Evolutionary conservation across 441 rosid species (phyloP), one percentile per base, ranked within the genome.

Genomic region (Codiaeum variegatum): DNA sequence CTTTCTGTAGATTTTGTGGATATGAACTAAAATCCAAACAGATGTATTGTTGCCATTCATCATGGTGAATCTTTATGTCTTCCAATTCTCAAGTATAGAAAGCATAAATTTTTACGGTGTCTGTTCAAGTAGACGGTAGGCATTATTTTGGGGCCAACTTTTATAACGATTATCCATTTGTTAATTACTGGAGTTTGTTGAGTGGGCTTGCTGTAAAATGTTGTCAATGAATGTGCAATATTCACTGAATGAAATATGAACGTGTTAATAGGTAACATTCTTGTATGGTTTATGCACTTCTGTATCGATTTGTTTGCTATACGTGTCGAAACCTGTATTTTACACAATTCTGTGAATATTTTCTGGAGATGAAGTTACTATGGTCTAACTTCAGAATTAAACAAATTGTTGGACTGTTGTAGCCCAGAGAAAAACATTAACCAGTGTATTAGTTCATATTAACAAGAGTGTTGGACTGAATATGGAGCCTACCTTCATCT

Each of bases 1-100:
- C 47, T 81, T 87, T 58, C 71, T 56, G 42, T 86, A 87, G 80
- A 71, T 24, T 73, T 70, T 24, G 62, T 58, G 58, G 40, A 36
- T 62, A 59, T 66, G 67, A 32, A 61, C 49, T 68, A 46, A 34
- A 54, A 71, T 67, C 69, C 75, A 73, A n/a, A 64, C 67, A 79
- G 72, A 76, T 56, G 52, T 74, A 21, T 62, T 65, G 12, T 66
- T 66, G 12, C 13, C 44, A 8, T 11, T 40, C 44, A 73, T 46
- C 11, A 21, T 55, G 59, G 21, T 38, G 58, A 64, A 44, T 18
- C 52, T 16, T n/a, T 54, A 46, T 21, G 28, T 31, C n/a, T 9
- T 23, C 15, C 1, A 47, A 47, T 47, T 70, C 28, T 32, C 54
- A 31, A 73, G 18, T 26, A 26, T 15, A 28, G 19, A 31, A 58